phyloP scores from a whole-genome alignment of 163 green algal species.

The Prototheca cutis region DNA sequence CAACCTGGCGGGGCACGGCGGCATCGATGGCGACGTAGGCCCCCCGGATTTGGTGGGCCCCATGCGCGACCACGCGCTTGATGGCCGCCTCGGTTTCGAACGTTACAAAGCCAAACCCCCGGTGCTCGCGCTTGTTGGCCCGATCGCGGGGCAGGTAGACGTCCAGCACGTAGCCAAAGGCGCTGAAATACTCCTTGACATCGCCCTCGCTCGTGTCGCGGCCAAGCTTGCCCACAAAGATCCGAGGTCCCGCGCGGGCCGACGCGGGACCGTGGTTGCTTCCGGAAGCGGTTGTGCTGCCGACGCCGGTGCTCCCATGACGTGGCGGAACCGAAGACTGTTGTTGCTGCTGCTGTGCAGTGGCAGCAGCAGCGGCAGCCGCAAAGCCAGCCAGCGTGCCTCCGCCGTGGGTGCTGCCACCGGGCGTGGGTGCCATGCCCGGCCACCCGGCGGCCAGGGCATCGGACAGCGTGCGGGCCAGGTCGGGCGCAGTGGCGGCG shows the following conservation, averaged over 20 bases:
- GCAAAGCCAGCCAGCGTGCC: too few relatives aligned
- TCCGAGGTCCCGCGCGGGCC: conserved; percentile 50
- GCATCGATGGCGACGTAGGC: conserved; percentile 43
- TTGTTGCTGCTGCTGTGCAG: too few relatives aligned
- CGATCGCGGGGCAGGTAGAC: conserved; percentile 80
- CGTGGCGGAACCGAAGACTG: too few relatives aligned
- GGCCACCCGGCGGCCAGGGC: neutral
- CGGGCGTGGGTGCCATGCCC: neutral
- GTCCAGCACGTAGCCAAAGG: conserved; percentile 73
- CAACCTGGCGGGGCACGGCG: conserved; percentile 36
- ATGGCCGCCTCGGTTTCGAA: conserved; percentile 82
- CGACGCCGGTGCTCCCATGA: too few relatives aligned
- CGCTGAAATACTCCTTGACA: conserved; percentile 60
- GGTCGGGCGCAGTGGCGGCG: too few relatives aligned
- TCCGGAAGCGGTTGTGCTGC: too few relatives aligned
- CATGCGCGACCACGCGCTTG: conserved; percentile 55
- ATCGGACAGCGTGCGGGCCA: neutral
- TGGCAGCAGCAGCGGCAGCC: too few relatives aligned
- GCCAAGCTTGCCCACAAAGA: conserved; percentile 86
- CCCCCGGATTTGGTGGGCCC: conserved; percentile 55
- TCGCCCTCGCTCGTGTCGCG: conserved; percentile 71
- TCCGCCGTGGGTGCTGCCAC: too few relatives aligned
- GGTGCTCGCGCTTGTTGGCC: conserved; percentile 70
- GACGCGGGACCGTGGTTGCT: conserved; percentile 13
- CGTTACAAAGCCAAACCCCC: conserved; percentile 88